Conservation (phyloP, 2,329 filamentous ascomycete species). For the Neonectria sp. region DNA sequence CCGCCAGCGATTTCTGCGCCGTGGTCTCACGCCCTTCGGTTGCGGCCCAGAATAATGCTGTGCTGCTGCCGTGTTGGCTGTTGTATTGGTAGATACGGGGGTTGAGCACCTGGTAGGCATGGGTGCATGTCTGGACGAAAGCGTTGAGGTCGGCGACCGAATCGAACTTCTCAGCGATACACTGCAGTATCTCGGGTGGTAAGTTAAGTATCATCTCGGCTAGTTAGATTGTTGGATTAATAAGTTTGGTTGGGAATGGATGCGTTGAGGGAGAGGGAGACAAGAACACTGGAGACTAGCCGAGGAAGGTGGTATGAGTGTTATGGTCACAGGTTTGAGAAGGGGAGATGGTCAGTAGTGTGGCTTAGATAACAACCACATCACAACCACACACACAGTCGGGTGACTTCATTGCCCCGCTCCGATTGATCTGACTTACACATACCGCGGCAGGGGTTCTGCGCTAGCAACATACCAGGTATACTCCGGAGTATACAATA, state of each 20-base stretch:
- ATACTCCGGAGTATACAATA: too few relatives aligned
- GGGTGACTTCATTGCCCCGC: too few relatives aligned
- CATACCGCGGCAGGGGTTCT: too few relatives aligned
- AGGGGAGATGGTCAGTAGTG: background rate
- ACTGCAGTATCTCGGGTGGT: constrained; percentile 5
- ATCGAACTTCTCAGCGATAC: background rate
- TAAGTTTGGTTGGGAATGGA: background rate
- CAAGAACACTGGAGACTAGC: background rate
- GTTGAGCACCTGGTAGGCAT: constrained; percentile 7
- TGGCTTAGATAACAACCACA: too few relatives aligned
- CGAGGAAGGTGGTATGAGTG: background rate
- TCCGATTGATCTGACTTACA: too few relatives aligned
- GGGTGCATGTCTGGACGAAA: constrained; percentile 3
- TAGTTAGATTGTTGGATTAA: background rate
- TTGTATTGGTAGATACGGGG: constrained; percentile 1
- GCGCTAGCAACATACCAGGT: too few relatives aligned
- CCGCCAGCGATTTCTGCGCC: constrained; percentile 2
- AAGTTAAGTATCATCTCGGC: constrained; percentile 2
- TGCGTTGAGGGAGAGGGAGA: background rate
- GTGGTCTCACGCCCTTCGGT: background rate
- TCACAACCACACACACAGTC: too few relatives aligned
- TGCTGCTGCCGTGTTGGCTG: background rate
- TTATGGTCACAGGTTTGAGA: background rate
- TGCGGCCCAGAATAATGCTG: constrained; percentile 7
- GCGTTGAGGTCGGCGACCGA: constrained; percentile 6